Base-by-base conservation (phyloP, 140 eudicot species). In the Anethum foeniculum region DNA sequence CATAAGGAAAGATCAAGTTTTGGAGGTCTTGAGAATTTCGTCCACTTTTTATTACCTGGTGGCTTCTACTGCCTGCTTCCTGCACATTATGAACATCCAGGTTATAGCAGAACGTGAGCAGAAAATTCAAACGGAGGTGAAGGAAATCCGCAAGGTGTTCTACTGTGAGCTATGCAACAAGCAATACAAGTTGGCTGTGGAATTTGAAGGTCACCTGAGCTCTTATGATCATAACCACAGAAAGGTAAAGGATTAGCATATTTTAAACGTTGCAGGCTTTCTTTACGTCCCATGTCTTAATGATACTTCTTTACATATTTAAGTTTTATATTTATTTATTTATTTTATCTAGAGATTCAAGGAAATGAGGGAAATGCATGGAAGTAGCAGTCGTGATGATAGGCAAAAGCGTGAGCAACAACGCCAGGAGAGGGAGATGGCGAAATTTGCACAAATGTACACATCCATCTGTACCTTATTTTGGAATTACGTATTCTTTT, bases 51-150 rank as follows among this genome's bases (percentile, higher is more conserved):
- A 93, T 96, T 96, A 89, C 91, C 98, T 91, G 99, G 98, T 92
- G 98, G 98, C 91, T 91, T 89, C 91, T 90, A 86, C 97, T 95
- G 97, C 98, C 96, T 85, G 96, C 97, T 93, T 91, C 92, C 87
- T 93, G 97, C 99, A 93, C 93, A 85, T 94, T 89, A 80, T 90
- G 93, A 89, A 93, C 91, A 92, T 94, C 89, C 96, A 95, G 99
- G 99, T 96, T 86, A 86, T 96, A 85, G 99, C 98, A 88, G 99
- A 96, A 89, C 97, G 99, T 43, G 99, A 96, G 94, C 96, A 88
- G 78, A 93, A 87, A 86, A 96, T 93, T 86, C 97, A 96, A 80
- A 87, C 88, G 12, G 99, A 96, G 83, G 99, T 96, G 86, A 91
- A 93, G 81, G 99, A 96, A 88, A 96, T 96, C 85, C 92, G 93